A percentile compares a stretch with the other conserved stretches of the same genome.
Conservation (phyloP, 768 basidiomycete genomes). For the Xerocomus brunneocitrinus region DNA sequence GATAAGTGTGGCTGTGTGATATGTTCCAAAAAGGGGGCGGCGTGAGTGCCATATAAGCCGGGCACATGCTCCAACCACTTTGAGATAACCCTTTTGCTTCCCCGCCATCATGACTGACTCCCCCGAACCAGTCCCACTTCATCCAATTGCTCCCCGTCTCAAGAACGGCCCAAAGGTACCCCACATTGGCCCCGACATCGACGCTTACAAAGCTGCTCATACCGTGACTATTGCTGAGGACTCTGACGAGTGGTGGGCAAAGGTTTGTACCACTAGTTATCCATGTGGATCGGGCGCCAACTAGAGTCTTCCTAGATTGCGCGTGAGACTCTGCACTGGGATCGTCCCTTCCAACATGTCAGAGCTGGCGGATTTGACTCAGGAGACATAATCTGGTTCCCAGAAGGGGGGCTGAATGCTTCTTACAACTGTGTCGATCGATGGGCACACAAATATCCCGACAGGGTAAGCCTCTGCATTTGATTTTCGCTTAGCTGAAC, state of each 20-base stretch:
- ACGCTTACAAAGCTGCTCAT: conserved; percentile 70
- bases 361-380: conserved; percentile 75
- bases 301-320: conserved; percentile 46
- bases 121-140: conserved; percentile 36
- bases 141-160: conserved; percentile 77
- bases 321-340: conserved; percentile 75
- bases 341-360: conserved; percentile 85
- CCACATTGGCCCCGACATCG: conserved; percentile 74
- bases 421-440: conserved; percentile 98
- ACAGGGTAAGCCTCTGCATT: conserved; percentile 51
- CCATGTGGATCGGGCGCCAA: background rate
- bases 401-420: conserved; percentile 87
- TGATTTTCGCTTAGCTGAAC: background rate
- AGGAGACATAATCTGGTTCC: conserved; percentile 95
- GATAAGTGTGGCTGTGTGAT: conserved; percentile 14
- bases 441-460: conserved; percentile 86
- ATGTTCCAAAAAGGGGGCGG: conserved; percentile 12
- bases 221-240: conserved; percentile 66
- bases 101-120: conserved; percentile 39
- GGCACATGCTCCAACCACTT: background rate
- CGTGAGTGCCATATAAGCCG: conserved; percentile 15
- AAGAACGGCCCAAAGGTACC: conserved; percentile 58
- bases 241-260: conserved; percentile 86
- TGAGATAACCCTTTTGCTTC: background rate
- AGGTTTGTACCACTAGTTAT: conserved; percentile 39